Evolutionary conservation across 345 rosid species (phyloP).

Genomic region (Brassica juncea): DNA sequence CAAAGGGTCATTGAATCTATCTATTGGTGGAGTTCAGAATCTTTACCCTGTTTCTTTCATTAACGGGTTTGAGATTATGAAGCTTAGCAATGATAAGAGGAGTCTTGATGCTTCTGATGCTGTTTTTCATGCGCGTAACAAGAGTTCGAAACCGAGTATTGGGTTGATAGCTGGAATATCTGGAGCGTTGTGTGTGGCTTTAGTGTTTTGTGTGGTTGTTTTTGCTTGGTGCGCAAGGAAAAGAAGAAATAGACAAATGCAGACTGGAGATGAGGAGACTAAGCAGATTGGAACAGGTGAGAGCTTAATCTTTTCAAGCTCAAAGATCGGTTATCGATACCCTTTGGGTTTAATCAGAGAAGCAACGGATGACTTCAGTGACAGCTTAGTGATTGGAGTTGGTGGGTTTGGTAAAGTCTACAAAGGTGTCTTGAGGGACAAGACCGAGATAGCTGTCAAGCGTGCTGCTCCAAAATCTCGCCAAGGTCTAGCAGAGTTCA

Average conservation of each 20-base stretch:
- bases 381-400: constrained; percentile 56
- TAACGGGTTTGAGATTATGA: constrained; percentile 69
- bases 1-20: constrained; percentile 42
- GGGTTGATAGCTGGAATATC: constrained; percentile 44
- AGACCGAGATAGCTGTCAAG: constrained; percentile 64
- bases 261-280: constrained; percentile 35
- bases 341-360: constrained; percentile 56
- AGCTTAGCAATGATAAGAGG: constrained; percentile 53
- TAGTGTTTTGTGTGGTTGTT: constrained; percentile 37
- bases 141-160: constrained; percentile 37
- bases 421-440: constrained; percentile 56
- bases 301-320: constrained; percentile 41
- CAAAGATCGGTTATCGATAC: constrained; percentile 55
- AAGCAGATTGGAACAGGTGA: constrained; percentile 36
- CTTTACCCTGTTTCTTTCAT: constrained; percentile 43
- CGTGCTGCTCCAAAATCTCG: constrained; percentile 56
- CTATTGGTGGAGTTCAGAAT: constrained; percentile 58
- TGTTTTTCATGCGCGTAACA: background rate
- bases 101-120: constrained; percentile 53
- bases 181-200: constrained; percentile 36
- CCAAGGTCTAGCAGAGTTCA: constrained; percentile 62
- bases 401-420: constrained; percentile 80
- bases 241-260: constrained; percentile 24
- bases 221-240: constrained; percentile 38
- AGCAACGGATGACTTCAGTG: constrained; percentile 58